Evolutionary conservation across 805 yeast species (phyloP).

Genomic region (Debaryomyces tyrocola): DNA sequence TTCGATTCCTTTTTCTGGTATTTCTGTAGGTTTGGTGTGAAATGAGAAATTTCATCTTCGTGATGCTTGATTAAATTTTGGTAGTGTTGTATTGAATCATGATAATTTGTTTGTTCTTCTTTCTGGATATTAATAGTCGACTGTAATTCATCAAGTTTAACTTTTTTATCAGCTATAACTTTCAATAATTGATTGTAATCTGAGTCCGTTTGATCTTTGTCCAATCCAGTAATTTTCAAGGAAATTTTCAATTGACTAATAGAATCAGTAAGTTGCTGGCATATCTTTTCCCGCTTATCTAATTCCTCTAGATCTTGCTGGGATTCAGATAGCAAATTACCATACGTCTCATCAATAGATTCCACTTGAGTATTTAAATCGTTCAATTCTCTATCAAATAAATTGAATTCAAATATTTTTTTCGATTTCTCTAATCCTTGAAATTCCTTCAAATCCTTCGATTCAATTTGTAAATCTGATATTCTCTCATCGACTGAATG

Average conservation of each 20-base stretch:
- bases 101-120: constrained; percentile 25
- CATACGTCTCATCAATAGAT: constrained; percentile 57
- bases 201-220: constrained; percentile 51
- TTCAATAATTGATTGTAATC: constrained; percentile 52
- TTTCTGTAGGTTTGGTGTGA: constrained; percentile 42
- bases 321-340: constrained; percentile 50
- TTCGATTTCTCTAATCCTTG: constrained; percentile 67
- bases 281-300: constrained; percentile 58
- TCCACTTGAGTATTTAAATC: constrained; percentile 63
- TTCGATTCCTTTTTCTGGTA: constrained; percentile 41
- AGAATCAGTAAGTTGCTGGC: constrained; percentile 44
- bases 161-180: constrained; percentile 49
- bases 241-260: constrained; percentile 49
- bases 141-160: constrained; percentile 45
- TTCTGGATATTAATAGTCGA: constrained; percentile 29
- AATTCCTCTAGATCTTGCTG: constrained; percentile 54
- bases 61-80: constrained; percentile 31
- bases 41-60: constrained; percentile 33
- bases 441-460: constrained; percentile 67
- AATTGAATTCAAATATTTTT: constrained; percentile 69
- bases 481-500: constrained; percentile 68
- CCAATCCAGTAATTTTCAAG: constrained; percentile 54
- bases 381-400: constrained; percentile 73
- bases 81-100: constrained; percentile 19
- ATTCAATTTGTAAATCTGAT: constrained; percentile 77